Evolutionary conservation across 2,329 filamentous ascomycete species (phyloP), one percentile per base, ranked within the genome.

Genomic region (Alternaria triticina): DNA sequence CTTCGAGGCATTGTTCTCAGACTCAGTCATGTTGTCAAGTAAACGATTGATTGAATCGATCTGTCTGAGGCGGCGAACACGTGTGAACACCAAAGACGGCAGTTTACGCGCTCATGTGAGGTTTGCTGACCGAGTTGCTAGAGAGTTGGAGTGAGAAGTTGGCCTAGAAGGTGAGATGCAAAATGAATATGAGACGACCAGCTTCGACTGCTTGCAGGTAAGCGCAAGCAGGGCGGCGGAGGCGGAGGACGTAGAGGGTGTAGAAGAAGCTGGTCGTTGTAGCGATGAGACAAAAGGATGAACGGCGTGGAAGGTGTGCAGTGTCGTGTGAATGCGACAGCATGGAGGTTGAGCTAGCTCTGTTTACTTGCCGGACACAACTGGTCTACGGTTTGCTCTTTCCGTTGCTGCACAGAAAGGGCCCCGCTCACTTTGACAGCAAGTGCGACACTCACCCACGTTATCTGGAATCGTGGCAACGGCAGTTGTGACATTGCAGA

Each of bases 231-330:
- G 36, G 20, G 36, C 12, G 50, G 25, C 2, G 27, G 30, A 49
- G 33, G 33, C 25, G 25, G 25, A 27, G 25, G 25, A 27, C 25
- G 13, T 30, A 13, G 36, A 52, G 36, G 17, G 50, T 15, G 30
- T 57, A 47, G 51, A 51, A 22, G 64, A 72, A 70, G 62, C 69
- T 67, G 67, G 65, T 51, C 57, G 61, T 60, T 52, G 27, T 28
- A 61, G 40, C 36, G 46, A 49, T 52, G 55, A 17, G 28, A 27
- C n/a, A 33, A 56, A 62, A 64, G 50, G 50, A 66, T 67, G 64
- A 59, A 47, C 13, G 33, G 54, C 27, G 56, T 64, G 36, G 40
- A 54, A 56, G 62, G 54, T 69, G 58, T 63, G 55, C 27, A 28
- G 7, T 62, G 58, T 61, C 13, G 46, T 49, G 20, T 49, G 27